Evolutionary conservation across 441 rosid genomes (phyloP).

Genomic region (Erodium moschatum): DNA sequence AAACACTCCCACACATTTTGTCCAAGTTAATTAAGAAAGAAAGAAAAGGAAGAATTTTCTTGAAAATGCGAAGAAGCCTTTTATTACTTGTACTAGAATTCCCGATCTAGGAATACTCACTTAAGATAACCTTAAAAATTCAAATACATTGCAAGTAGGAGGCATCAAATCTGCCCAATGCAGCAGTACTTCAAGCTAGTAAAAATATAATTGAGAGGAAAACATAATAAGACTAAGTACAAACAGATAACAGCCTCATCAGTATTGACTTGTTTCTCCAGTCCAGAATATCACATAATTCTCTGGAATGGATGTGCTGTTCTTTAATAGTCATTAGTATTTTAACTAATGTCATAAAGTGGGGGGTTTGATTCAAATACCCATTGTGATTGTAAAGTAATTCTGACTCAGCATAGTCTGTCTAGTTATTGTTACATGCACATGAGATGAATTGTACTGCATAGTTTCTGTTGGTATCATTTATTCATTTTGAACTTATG

Average conservation of each 20-base stretch:
- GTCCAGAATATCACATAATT: background rate
- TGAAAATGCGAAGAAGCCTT: background rate
- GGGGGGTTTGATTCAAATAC: background rate
- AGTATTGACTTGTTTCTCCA: background rate
- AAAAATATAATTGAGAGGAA: conserved; percentile 1
- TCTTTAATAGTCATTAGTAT: conserved; percentile 5
- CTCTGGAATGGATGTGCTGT: background rate
- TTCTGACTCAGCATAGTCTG: background rate
- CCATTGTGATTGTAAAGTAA: background rate
- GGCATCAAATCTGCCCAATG: background rate
- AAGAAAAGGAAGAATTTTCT: background rate
- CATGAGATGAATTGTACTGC: background rate
- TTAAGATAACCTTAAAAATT: background rate
- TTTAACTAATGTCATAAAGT: background rate
- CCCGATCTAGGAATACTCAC: background rate
- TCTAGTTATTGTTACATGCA: background rate
- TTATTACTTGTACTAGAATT: background rate
- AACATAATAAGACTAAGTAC: background rate
- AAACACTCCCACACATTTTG: background rate
- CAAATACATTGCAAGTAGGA: background rate
- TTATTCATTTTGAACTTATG: conserved; percentile 3
- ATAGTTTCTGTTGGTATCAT: background rate
- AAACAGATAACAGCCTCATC: background rate
- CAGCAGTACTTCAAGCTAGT: background rate
- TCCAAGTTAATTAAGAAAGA: background rate